Evolutionary conservation across 148 eudicot species (phyloP), one percentile per base, ranked within the genome.

Genomic region (Amaranthus hypochondriacus): DNA sequence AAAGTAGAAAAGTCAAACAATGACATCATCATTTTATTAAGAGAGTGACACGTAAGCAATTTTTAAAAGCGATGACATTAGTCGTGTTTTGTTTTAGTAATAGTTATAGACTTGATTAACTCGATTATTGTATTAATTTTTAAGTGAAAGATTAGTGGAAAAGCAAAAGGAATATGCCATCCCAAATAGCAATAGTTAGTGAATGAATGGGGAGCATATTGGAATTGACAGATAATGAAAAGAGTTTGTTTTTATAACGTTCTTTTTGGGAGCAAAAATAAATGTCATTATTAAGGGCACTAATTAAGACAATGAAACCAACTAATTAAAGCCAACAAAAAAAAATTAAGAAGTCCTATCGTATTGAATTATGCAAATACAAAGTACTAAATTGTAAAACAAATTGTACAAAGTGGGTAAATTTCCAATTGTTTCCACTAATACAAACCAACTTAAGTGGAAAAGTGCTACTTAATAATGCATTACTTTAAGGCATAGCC

Each of bases 131-230:
- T 66, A 5, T 43, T n/a, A 66, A 0, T 14, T 66, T n/a, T 6
- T 46, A 48, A 49, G 28, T 66, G 4, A 12, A 7, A 7, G 42
- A 14, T 13, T 10, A 66, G 55, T 66, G 69, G 69, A 46, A 28
- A 28, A 64, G 68, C 68, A 64, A 8, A 64, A 64, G 12, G 51
- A 48, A 66, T 66, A 66, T 66, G 55, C 54, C 69, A 66, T 66
- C 55, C 5, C 56, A 8, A 66, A 49, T 48, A 66, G 54, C 69
- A 66, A 66, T 66, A 61, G 44, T 5, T 44, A 52, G 63, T 60
- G 7, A 21, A 58, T 58, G 39, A 28, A 28, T 28, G 39, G 39
- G 39, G 39, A 28, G 51, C 56, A 62, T 71, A 48, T 59, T 57
- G 15, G 64, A 71, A 50, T 4, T 56, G 39, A 18, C 7, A 9